Percentiles rank a stretch among this genome's conserved stretches.
phyloP scores from a whole-genome alignment of 331 rosid species.

The Dryas integrifolia region DNA sequence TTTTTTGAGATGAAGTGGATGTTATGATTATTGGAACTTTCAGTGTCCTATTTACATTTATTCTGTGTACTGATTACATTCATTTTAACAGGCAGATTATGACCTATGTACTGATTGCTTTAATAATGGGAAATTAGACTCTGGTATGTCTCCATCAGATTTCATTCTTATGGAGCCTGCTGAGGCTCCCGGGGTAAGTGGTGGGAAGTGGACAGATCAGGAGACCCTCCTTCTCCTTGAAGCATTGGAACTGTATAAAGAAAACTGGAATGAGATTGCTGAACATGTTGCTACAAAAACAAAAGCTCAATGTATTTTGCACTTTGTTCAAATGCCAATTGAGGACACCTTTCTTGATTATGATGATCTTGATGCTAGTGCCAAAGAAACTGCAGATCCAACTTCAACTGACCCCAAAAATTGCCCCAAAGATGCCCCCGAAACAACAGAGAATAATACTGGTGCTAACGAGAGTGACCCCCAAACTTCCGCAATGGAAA shows the following conservation, averaged over 20 bases:
- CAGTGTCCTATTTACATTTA: constrained; percentile 15
- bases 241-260: constrained; percentile 93
- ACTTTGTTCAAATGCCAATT: constrained; percentile 98
- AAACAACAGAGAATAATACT: constrained; percentile 39
- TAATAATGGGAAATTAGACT: constrained; percentile 76
- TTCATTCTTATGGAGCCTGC: constrained; percentile 99
- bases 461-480: constrained; percentile 43
- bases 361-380: constrained; percentile 41
- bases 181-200: constrained; percentile 79
- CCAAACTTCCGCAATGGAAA: constrained; percentile 36
- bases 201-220: constrained; percentile 99
- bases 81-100: constrained; percentile 90
- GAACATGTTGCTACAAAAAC: constrained; percentile 98
- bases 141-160: constrained; percentile 87
- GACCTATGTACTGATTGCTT: constrained; percentile 94
- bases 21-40: background rate
- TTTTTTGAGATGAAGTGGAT: background rate
- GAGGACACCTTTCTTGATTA: constrained; percentile 71
- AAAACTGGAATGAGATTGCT: constrained; percentile 97
- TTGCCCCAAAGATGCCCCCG: constrained; percentile 47
- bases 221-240: constrained; percentile 99
- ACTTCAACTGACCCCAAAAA: constrained; percentile 31
- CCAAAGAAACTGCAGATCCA: constrained; percentile 60
- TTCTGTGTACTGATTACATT: constrained; percentile 25
- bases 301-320: constrained; percentile 93